These are phyloP conservation scores for Tylopilus plumbeoviolaceoides DNA, from an alignment of 768 basidiomycete species.

Conservation along the genomic window DNA sequence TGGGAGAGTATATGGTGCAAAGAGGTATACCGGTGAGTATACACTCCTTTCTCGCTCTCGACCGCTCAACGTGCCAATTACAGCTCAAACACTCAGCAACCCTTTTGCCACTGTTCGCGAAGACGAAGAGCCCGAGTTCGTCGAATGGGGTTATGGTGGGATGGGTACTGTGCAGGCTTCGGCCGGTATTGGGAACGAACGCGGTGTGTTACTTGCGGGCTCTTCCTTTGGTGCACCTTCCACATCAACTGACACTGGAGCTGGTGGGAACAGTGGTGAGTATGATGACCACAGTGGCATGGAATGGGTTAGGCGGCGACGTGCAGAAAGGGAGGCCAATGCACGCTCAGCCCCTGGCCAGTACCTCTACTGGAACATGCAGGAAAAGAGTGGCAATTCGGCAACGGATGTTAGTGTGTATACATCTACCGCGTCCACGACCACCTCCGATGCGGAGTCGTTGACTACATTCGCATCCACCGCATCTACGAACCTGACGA, in stretches of 20 bases:
- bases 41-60: neutral
- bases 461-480: slow-evolving; percentile 19
- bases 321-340: slow-evolving; percentile 53
- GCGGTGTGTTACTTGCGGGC: slow-evolving; percentile 20
- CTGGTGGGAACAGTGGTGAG: slow-evolving; percentile 11
- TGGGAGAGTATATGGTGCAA: slow-evolving; percentile 75
- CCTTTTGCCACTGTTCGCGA: slow-evolving; percentile 62
- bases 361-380: slow-evolving; percentile 8
- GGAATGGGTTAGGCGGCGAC: slow-evolving; percentile 70
- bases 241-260: slow-evolving; percentile 26
- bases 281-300: slow-evolving; percentile 80
- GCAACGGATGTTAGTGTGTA: slow-evolving; percentile 18
- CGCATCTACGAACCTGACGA: slow-evolving; percentile 15
- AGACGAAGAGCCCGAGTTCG: slow-evolving; percentile 74
- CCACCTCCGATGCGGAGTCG: slow-evolving; percentile 10
- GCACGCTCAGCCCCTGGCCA: slow-evolving; percentile 16
- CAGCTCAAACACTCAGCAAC: slow-evolving; percentile 40
- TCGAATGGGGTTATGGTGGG: slow-evolving; percentile 90
- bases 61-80: neutral
- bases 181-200: slow-evolving; percentile 24
- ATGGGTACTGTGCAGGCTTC: slow-evolving; percentile 56
- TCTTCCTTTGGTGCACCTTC: slow-evolving; percentile 2
- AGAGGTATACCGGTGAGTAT: slow-evolving; percentile 27
- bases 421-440: slow-evolving; percentile 20
- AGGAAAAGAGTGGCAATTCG: slow-evolving; percentile 24